Evolutionary conservation across 2,329 filamentous ascomycete species (phyloP).

Genomic region (Fusarium sp.): DNA sequence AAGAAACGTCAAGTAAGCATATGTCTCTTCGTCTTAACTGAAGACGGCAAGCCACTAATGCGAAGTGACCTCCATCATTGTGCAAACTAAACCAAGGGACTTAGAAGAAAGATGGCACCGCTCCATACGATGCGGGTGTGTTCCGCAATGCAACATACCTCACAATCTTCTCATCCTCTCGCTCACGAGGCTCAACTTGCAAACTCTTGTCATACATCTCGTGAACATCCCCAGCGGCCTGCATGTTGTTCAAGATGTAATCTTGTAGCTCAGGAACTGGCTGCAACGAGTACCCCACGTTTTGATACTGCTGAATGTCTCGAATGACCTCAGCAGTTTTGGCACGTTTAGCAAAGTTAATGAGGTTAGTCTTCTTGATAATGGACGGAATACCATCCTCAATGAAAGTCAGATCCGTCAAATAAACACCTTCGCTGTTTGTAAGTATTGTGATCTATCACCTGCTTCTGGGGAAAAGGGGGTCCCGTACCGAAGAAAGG

Average conservation of each 20-base stretch:
- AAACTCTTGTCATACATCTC: conserved; percentile 99
- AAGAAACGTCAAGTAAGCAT: conserved; percentile 42
- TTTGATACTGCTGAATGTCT: conserved; percentile 98
- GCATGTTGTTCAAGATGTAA: conserved; percentile 97
- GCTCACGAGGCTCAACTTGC: conserved; percentile 90
- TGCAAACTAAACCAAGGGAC: conserved; percentile 11
- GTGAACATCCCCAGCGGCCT: conserved; percentile 93
- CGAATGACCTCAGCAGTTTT: conserved; percentile 99
- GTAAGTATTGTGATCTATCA: conserved; percentile 16
- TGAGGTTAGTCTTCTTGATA: conserved; percentile 94
- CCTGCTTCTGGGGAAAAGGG: background rate
- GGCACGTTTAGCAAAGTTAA: conserved; percentile 98
- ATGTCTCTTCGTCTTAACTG: conserved; percentile 26
- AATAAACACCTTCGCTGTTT: conserved; percentile 78
- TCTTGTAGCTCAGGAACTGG: conserved; percentile 93
- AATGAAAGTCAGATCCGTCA: conserved; percentile 98
- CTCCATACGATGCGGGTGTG: conserved; percentile 42
- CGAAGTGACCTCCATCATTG: conserved; percentile 10
- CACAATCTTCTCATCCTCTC: conserved; percentile 99
- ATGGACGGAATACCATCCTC: conserved; percentile 97
- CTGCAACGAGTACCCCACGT: conserved; percentile 93
- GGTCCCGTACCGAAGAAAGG: conserved; percentile 87
- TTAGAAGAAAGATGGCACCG: conserved; percentile 40
- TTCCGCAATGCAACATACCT: conserved; percentile 73
- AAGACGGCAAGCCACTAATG: conserved; percentile 11